Percentiles rank a stretch among this genome's conserved stretches.
Conservation (phyloP, 257 asterid species). For the Eustoma russellianum region DNA sequence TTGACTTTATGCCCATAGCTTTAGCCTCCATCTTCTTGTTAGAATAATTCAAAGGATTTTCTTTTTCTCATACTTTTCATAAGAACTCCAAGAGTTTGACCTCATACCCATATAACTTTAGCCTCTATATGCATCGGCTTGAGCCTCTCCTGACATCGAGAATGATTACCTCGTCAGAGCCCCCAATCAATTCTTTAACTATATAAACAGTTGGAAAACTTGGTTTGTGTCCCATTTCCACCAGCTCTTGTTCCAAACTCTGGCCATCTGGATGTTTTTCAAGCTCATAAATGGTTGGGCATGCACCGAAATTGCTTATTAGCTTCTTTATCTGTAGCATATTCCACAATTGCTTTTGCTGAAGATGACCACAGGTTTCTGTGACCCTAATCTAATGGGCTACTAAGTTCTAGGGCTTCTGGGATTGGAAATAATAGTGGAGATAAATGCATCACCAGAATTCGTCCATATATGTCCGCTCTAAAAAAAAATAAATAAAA, state of each 20-base stretch:
- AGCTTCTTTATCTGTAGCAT: slow-evolving; percentile 22
- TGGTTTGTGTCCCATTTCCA: slow-evolving; percentile 12
- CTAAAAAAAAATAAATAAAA: too few species aligned
- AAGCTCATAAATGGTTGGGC: slow-evolving; percentile 23
- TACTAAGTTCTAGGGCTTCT: too few species aligned
- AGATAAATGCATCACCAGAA: too few species aligned
- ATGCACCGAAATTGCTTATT: slow-evolving; percentile 24
- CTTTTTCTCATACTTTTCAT: too few species aligned
- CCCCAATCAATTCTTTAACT: slow-evolving; percentile 21
- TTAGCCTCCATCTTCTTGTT: background rate
- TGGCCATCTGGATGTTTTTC: slow-evolving; percentile 21
- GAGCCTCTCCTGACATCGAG: slow-evolving; percentile 21
- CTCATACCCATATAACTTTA: slow-evolving; percentile 26
- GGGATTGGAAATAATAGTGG: too few species aligned
- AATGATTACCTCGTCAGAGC: slow-evolving; percentile 22
- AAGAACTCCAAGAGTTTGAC: background rate
- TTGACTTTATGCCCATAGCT: background rate
- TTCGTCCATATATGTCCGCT: too few species aligned
- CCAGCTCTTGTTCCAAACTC: slow-evolving; percentile 21
- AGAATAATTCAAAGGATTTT: background rate
- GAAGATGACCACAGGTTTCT: slow-evolving; percentile 30
- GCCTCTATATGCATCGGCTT: slow-evolving; percentile 21
- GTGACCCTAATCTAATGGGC: slow-evolving; percentile 15
- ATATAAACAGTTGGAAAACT: slow-evolving; percentile 27
- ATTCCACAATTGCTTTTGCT: slow-evolving; percentile 28